These are phyloP conservation scores for Emmonsiellopsis sp. DNA, from an alignment of 2,329 filamentous ascomycete genomes.

Conservation along the genomic window DNA sequence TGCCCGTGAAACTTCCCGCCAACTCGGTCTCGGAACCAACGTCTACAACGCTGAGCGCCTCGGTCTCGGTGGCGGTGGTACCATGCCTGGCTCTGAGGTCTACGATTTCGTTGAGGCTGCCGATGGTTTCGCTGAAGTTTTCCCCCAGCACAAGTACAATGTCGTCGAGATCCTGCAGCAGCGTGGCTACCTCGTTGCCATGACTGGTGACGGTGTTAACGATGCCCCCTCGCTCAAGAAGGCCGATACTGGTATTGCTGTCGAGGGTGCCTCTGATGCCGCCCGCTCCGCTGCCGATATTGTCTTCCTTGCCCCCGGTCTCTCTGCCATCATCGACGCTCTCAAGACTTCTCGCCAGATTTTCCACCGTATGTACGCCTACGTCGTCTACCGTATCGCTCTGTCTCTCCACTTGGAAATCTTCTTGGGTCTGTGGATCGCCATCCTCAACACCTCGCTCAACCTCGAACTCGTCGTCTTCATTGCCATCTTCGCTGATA, in stretches of 20 bases:
- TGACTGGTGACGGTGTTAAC: slow-evolving; percentile 95
- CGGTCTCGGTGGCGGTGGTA: slow-evolving; percentile 78
- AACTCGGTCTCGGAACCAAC: slow-evolving; percentile 85
- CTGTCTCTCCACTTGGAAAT: slow-evolving; percentile 85
- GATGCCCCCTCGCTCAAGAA: slow-evolving; percentile 88
- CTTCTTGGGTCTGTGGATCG: slow-evolving; percentile 86
- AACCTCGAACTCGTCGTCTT: slow-evolving; percentile 86
- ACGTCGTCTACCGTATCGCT: slow-evolving; percentile 91
- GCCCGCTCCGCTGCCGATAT: slow-evolving; percentile 88
- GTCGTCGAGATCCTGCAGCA: slow-evolving; percentile 90
- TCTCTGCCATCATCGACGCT: slow-evolving; percentile 86
- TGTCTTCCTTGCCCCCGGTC: slow-evolving; percentile 83
- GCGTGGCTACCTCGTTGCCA: slow-evolving; percentile 86
- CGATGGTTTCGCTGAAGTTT: slow-evolving; percentile 90
- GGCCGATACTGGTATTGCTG: slow-evolving; percentile 92
- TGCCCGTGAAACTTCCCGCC: slow-evolving; percentile 81
- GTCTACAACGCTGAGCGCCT: slow-evolving; percentile 91
- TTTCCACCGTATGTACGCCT: slow-evolving; percentile 95
- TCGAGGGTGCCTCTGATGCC: slow-evolving; percentile 84
- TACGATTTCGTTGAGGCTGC: slow-evolving; percentile 94
- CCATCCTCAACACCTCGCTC: slow-evolving; percentile 72
- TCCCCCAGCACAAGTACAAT: slow-evolving; percentile 92
- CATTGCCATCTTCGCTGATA: slow-evolving; percentile 90
- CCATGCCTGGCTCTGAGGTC: slow-evolving; percentile 88
- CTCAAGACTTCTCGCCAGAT: slow-evolving; percentile 90